Evolutionary conservation across 1,284 basidiomycete species (phyloP).

Genomic region (Lentinula novae-zelandiae): DNA sequence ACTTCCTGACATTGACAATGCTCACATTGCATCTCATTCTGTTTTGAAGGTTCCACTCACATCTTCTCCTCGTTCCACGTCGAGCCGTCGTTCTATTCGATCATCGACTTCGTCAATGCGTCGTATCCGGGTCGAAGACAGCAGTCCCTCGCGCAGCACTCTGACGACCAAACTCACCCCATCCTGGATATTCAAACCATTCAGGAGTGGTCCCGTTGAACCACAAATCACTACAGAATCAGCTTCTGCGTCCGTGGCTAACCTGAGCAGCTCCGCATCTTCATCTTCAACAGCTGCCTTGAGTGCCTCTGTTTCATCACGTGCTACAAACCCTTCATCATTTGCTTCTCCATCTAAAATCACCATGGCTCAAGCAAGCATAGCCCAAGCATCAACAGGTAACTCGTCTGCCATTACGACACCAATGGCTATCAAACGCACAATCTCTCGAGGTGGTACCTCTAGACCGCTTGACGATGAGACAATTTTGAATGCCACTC

Average conservation of each 20-base stretch:
- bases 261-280: slow-evolving; percentile 22
- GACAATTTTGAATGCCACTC: slow-evolving; percentile 28
- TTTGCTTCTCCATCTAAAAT: slow-evolving; percentile 23
- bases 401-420: slow-evolving; percentile 24
- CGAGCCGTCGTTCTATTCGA: slow-evolving; percentile 39
- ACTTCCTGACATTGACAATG: slow-evolving; percentile 44
- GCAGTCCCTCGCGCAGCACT: slow-evolving; percentile 31
- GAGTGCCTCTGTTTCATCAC: slow-evolving; percentile 25
- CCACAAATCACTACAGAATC: slow-evolving; percentile 55
- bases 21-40: slow-evolving; percentile 29
- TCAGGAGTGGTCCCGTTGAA: slow-evolving; percentile 58
- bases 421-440: slow-evolving; percentile 55
- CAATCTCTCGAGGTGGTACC: slow-evolving; percentile 32
- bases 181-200: slow-evolving; percentile 73
- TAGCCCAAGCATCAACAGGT: slow-evolving; percentile 23
- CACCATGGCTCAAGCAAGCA: slow-evolving; percentile 23
- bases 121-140: slow-evolving; percentile 12
- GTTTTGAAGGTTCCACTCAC: slow-evolving; percentile 32
- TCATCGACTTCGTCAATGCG: slow-evolving; percentile 36
- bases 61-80: slow-evolving; percentile 68
- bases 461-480: slow-evolving; percentile 59
- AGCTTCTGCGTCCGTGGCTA: slow-evolving; percentile 33
- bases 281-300: slow-evolving; percentile 25
- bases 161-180: slow-evolving; percentile 61
- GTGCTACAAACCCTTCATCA: slow-evolving; percentile 6